Evolutionary conservation across 2,329 filamentous ascomycete genomes (phyloP), one percentile per base, ranked within the genome.

Genomic region (Colletotrichum abscissum): DNA sequence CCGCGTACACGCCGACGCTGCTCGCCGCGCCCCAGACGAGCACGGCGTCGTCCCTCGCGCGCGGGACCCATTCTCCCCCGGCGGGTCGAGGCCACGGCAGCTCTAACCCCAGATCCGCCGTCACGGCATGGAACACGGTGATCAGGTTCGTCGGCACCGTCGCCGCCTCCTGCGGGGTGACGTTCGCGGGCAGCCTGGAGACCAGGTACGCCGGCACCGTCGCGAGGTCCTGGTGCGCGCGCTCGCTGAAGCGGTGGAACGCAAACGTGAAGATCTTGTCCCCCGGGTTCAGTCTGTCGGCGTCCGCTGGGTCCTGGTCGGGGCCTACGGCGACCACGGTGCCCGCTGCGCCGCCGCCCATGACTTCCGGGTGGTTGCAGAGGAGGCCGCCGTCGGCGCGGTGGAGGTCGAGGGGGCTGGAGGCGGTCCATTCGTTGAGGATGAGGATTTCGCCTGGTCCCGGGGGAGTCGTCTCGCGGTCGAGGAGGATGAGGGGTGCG

Each of bases 381-480:
- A 91, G 79, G 0, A 92, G 82, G 0, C 88, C 89, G 49, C 90
- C 89, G 76, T 92, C 89, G 57, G 89, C 88, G 72, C 89, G 87
- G 80, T 92, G 91, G 4, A 92, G 82, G 77, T 92, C 89, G 0
- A 92, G 81, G 0, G 91, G 91, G 2, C 88, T 89, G 1, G 90
- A 91, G 5, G 89, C 86, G 1, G 89, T 90, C 88, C 88, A 92
- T 68, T 87, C 81, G n/a, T 90, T 87, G 24, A 83, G 85, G 46
- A 92, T 80, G n/a, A 86, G 84, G 46, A 91, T 85, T 78, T 92
- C 86, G 35, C 86, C 84, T 1, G 79, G 76, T 1, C 75, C 72
- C 0, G 86, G 86, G 12, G 78, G 57, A 30, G 78, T 38, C 35
- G 80, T 81, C 11, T 79, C 77, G 9, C 72, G 62, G 30, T 74